Conservation (phyloP, 225 moss, liverwort and hornwort species). For the Asterella californica region DNA sequence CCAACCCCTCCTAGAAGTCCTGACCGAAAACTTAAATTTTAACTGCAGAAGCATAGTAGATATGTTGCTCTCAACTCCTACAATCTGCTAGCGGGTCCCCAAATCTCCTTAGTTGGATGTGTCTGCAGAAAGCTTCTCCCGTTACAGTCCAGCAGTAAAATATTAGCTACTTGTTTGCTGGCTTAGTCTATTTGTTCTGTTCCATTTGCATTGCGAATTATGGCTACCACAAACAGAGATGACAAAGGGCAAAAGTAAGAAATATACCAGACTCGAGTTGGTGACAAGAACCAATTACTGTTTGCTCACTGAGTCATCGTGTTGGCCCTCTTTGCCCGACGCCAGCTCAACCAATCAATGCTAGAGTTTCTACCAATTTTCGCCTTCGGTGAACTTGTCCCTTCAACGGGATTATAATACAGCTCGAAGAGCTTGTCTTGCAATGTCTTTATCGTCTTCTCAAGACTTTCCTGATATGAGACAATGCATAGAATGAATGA, state of each 20-base stretch:
- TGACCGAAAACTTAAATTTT: neutral
- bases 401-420: neutral
- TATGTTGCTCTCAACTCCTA: neutral
- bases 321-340: constrained; percentile 1
- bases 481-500: neutral
- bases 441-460: neutral
- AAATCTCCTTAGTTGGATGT: neutral
- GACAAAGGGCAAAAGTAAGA: neutral
- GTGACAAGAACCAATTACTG: neutral
- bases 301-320: neutral
- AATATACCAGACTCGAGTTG: neutral
- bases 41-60: neutral
- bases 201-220: neutral
- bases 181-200: too few relatives aligned
- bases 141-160: neutral
- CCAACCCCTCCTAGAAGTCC: constrained; percentile 12
- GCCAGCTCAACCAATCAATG: constrained; percentile 5
- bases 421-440: neutral
- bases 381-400: neutral
- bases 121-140: neutral
- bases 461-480: neutral
- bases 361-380: neutral
- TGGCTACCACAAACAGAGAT: neutral
- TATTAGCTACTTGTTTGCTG: too few relatives aligned
- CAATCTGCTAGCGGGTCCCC: neutral